Percentiles rank a stretch among this genome's conserved stretches.
These are phyloP conservation scores for Rhodotorula diobovata DNA, from an alignment of 768 basidiomycete species.

Conservation along the genomic window DNA sequence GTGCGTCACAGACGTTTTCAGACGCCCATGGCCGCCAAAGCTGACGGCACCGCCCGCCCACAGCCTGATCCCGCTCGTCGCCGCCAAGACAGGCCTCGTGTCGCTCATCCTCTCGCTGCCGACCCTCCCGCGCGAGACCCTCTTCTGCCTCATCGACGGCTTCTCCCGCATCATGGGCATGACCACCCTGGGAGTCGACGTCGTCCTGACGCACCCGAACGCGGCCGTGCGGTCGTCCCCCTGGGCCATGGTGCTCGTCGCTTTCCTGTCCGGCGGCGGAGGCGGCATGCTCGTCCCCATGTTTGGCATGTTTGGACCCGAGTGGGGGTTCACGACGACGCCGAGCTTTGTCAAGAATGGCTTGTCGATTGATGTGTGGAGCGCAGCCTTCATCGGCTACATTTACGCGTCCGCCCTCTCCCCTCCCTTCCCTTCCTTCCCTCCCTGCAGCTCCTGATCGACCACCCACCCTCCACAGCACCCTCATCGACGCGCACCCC, in stretches of 20 bases:
- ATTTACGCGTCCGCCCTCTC: constrained; percentile 34
- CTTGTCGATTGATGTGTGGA: constrained; percentile 35
- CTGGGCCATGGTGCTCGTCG: constrained; percentile 36
- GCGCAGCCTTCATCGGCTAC: constrained; percentile 37
- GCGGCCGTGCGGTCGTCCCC: constrained; percentile 24
- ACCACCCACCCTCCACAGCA: not conserved
- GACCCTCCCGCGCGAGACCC: constrained; percentile 34
- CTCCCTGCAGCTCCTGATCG: not conserved
- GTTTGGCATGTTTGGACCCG: constrained; percentile 28
- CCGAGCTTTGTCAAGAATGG: constrained; percentile 30
- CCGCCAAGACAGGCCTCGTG: constrained; percentile 16
- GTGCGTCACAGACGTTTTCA: not conserved
- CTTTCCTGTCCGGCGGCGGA: constrained; percentile 34
- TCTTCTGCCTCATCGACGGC: constrained; percentile 38
- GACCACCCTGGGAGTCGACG: constrained; percentile 40
- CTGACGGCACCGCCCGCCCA: too few relatives aligned
- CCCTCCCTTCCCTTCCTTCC: not conserved
- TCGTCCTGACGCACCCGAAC: constrained; percentile 36
- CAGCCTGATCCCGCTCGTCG: constrained; percentile 34
- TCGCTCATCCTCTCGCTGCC: constrained; percentile 34
- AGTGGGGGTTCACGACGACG: constrained; percentile 30
- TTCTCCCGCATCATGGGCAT: constrained; percentile 40
- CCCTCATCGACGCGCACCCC: constrained; percentile 40
- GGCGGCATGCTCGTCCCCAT: constrained; percentile 35
- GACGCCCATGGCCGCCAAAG: not conserved